Percentiles rank a stretch among this genome's conserved stretches.
These are phyloP conservation scores for Buxus sempervirens DNA, from an alignment of 164 flowering plant genomes.

Conservation along the genomic window DNA sequence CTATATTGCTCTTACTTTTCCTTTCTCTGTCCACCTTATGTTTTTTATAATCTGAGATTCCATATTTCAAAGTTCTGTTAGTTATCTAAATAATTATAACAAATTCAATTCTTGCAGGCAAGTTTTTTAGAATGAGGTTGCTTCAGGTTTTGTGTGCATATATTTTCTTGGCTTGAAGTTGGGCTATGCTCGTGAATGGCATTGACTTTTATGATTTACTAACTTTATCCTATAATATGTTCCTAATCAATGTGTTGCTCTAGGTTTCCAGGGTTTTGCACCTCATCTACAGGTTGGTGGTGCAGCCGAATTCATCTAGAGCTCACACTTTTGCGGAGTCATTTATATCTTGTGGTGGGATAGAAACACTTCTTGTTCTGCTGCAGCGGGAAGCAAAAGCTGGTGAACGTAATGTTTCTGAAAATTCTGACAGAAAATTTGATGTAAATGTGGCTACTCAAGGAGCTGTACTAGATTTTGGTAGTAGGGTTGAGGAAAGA, in stretches of 20 bases:
- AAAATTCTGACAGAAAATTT: constrained; percentile 21
- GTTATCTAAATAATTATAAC: neutral
- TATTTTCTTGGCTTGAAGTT: neutral
- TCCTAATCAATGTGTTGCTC: constrained; percentile 12
- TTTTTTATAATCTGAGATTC: neutral
- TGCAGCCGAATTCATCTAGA: constrained; percentile 90
- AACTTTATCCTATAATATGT: neutral
- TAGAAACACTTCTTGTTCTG: constrained; percentile 92
- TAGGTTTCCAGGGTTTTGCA: constrained; percentile 96
- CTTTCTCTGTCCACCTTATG: too few species aligned
- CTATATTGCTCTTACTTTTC: too few species aligned
- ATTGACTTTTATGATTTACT: neutral
- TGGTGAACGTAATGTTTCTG: constrained; percentile 49
- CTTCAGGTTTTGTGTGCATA: neutral
- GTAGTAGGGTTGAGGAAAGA: constrained; percentile 18
- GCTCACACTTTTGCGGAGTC: constrained; percentile 88
- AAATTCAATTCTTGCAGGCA: neutral
- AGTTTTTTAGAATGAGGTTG: neutral
- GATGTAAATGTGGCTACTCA: constrained; percentile 18
- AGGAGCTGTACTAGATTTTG: constrained; percentile 23
- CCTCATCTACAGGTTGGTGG: constrained; percentile 82
- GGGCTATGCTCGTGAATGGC: neutral
- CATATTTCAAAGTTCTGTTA: neutral
- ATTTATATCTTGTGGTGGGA: constrained; percentile 85
- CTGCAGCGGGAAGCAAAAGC: constrained; percentile 91